phyloP scores from a whole-genome alignment of 805 yeast genomes.

The Kazachstania kunashirensis region DNA sequence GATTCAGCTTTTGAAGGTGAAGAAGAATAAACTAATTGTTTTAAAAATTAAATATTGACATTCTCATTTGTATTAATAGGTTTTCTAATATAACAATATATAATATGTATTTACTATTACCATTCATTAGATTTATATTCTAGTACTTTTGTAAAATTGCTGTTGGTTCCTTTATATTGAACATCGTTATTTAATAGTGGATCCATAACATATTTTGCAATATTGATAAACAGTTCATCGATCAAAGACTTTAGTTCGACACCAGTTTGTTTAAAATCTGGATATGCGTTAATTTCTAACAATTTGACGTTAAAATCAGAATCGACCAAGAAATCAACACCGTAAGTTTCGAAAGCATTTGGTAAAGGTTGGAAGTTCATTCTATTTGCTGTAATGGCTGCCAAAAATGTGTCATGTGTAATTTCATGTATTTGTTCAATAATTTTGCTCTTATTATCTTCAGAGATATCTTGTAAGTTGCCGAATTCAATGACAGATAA shows the following conservation, averaged over 20 bases:
- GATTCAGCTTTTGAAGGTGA: constrained; percentile 5
- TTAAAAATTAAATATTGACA: too few species aligned
- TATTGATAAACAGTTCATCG: constrained; percentile 52
- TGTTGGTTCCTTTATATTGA: constrained; percentile 4
- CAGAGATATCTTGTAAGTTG: constrained; percentile 37
- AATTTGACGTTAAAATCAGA: constrained; percentile 44
- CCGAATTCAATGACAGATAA: constrained; percentile 56
- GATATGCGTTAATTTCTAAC: constrained; percentile 85
- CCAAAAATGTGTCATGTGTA: constrained; percentile 62
- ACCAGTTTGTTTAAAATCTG: constrained; percentile 96
- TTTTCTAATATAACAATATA: too few species aligned
- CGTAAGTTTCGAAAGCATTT: constrained; percentile 81
- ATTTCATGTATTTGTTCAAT: constrained; percentile 49
- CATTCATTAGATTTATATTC: constrained; percentile 30
- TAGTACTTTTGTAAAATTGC: constrained; percentile 34
- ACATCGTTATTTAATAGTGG: constrained; percentile 34
- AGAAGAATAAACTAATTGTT: background rate
- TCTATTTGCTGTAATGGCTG: constrained; percentile 72
- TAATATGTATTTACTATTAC: constrained; percentile 18
- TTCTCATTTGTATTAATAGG: too few species aligned
- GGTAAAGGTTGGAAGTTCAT: constrained; percentile 74
- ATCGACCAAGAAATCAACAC: constrained; percentile 78
- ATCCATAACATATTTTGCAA: constrained; percentile 38
- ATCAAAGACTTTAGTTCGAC: constrained; percentile 56
- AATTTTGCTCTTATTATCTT: constrained; percentile 33